A percentile compares a stretch with the other conserved stretches of the same genome.
These are phyloP conservation scores for Phellinidium pouzarii DNA, from an alignment of 1,284 basidiomycete genomes.

Conservation along the genomic window DNA sequence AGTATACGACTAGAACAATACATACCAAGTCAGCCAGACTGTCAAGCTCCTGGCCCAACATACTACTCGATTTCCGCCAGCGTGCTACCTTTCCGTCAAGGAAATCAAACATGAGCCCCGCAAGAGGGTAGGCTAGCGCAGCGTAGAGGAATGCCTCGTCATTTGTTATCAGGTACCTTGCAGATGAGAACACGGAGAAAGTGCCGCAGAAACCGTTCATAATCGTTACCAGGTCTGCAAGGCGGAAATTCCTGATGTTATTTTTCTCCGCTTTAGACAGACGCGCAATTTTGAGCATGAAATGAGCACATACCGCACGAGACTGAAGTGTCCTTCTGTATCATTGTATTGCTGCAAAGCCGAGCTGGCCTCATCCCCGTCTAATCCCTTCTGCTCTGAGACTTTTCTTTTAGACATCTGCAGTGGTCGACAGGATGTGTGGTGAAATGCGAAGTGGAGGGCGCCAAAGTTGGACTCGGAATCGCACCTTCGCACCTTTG, in stretches of 20 bases:
- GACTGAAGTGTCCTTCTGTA: constrained; percentile 89
- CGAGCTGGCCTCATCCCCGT: constrained; percentile 33
- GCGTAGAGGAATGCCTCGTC: constrained; percentile 80
- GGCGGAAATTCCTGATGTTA: constrained; percentile 83
- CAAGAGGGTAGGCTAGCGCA: constrained; percentile 84
- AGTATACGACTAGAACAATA: constrained; percentile 18
- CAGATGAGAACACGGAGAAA: constrained; percentile 91
- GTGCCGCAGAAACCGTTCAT: constrained; percentile 99
- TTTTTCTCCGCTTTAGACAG: neutral
- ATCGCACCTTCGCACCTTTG: too few species aligned
- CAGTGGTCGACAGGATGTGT: neutral
- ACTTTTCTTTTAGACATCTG: constrained; percentile 31
- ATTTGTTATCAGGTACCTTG: constrained; percentile 78
- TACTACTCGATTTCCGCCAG: constrained; percentile 91
- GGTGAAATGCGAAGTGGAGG: neutral
- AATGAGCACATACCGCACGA: constrained; percentile 66
- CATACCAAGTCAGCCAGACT: constrained; percentile 90
- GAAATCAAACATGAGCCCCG: constrained; percentile 97
- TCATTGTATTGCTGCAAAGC: constrained; percentile 80
- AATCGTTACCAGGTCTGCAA: constrained; percentile 98
- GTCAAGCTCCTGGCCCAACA: constrained; percentile 99
- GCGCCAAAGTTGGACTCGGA: neutral
- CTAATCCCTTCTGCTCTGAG: constrained; percentile 20
- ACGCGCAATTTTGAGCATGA: constrained; percentile 14
- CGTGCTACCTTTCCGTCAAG: constrained; percentile 97